These are phyloP conservation scores for Annulohypoxylon nitens DNA, from an alignment of 495 filamentous ascomycete genomes.

Conservation along the genomic window DNA sequence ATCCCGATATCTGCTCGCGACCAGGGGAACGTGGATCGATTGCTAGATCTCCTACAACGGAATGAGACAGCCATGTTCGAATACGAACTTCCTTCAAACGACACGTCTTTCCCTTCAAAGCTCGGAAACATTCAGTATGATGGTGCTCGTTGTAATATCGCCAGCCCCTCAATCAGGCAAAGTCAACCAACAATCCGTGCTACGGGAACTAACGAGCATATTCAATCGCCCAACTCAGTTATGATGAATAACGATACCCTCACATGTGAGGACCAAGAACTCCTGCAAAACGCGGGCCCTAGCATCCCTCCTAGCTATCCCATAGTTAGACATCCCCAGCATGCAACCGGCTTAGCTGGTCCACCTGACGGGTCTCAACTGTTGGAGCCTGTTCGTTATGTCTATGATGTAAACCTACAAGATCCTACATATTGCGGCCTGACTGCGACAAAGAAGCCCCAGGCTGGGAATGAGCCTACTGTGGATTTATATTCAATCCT, in stretches of 20 bases:
- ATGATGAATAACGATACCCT: not conserved
- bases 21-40: slow-evolving; percentile 2
- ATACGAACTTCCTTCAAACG: not conserved
- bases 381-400: not conserved
- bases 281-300: not conserved
- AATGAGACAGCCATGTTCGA: slow-evolving; percentile 3
- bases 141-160: not conserved
- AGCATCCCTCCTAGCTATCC: not conserved
- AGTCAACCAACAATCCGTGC: not conserved
- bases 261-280: not conserved
- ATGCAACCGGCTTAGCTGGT: not conserved
- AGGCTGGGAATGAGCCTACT: not conserved
- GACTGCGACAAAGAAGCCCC: not conserved
- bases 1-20: not conserved
- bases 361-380: not conserved
- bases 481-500: slow-evolving; percentile 10
- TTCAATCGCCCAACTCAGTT: not conserved
- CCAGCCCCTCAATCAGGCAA: not conserved
- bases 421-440: not conserved
- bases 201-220: not conserved
- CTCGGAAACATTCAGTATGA: not conserved
- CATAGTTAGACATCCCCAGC: not conserved
- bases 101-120: not conserved
- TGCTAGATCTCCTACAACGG: slow-evolving; percentile 24
- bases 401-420: not conserved